Base-by-base conservation (phyloP, 495 filamentous ascomycete genomes). In the Xylaria scruposa region DNA sequence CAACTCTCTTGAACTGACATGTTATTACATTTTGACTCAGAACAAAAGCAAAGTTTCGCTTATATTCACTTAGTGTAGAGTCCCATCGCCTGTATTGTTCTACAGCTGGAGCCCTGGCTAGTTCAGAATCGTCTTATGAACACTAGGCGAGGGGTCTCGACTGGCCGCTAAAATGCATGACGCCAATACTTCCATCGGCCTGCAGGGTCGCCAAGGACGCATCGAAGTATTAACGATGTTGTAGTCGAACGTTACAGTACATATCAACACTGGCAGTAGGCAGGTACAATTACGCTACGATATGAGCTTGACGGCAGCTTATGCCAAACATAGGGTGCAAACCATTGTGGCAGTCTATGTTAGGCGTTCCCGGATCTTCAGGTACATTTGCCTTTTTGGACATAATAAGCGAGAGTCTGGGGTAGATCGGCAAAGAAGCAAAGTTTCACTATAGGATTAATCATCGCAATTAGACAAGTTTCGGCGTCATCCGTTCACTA, bases 281-380 rank as follows among this genome's bases (percentile, higher is more conserved):
- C 4, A 61, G 38, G 59, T 44, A 44, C 13, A 13, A 33, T 42
- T 42, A 67, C 64, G 31, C 64, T n/a, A 56, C 49, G n/a, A 15
- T 33, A 44, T 21, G 36, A 67, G 29, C 12, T 67, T 21, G 29
- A 67, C 65, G 65, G 17, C 31, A 29, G 38, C 24, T 13, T 42
- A 49, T 67, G 42, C 44, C 29, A 9, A 5, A 64, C 46, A 67
- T 67, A 51, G 26, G 47, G 65, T 36, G 65, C 21, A 9, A 67
- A 54, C 47, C 42, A 67, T 19, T 38, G n/a, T 29, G 31, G 29
- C 65, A 46, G 2, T 56, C 31, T 44, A 44, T 19, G 7, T 56
- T 44, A 67, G 65, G 26, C n/a, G 49, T 56, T 49, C 65, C 49
- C 65, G 65, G 65, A 67, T 67, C 49, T 54, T 56, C 65, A 67